A percentile compares a stretch with the other conserved stretches of the same genome.
phyloP scores from a whole-genome alignment of 2,329 filamentous ascomycete genomes.

The Clarireedia monteithiana region DNA sequence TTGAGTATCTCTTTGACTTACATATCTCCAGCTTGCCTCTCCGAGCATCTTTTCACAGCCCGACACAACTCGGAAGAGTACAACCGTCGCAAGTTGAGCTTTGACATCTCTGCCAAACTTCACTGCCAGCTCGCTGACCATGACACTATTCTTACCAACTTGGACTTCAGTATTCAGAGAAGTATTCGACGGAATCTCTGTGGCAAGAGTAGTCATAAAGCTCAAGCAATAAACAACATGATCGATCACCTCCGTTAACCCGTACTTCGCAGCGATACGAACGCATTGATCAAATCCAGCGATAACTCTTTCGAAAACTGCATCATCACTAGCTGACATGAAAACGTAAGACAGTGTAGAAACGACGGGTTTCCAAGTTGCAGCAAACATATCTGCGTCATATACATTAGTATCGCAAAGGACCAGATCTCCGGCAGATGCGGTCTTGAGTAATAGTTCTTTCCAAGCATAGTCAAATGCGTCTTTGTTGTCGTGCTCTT shows the following conservation, averaged over 20 bases:
- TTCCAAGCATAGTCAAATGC: conserved; percentile 98
- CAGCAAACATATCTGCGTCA: conserved; percentile 95
- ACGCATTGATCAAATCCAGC: conserved; percentile 95
- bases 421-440: conserved; percentile 63
- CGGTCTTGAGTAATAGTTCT: conserved; percentile 80
- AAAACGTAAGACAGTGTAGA: conserved; percentile 96
- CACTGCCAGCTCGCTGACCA: conserved; percentile 97
- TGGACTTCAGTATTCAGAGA: conserved; percentile 92
- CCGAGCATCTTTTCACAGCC: conserved; percentile 73
- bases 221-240: conserved; percentile 87
- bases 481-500: conserved; percentile 94
- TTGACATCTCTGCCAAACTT: conserved; percentile 91
- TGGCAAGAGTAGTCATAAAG: conserved; percentile 81
- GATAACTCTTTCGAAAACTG: conserved; percentile 88
- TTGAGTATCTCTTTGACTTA: conserved; percentile 36
- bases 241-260: conserved; percentile 78
- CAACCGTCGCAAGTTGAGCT: conserved; percentile 85
- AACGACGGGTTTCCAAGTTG: conserved; percentile 91
- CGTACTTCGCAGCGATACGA: conserved; percentile 80
- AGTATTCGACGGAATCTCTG: conserved; percentile 70
- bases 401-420: conserved; percentile 89
- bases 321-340: conserved; percentile 95
- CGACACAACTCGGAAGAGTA: conserved; percentile 87
- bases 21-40: conserved; percentile 65
- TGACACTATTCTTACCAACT: conserved; percentile 82